phyloP scores from a whole-genome alignment of 2,329 filamentous ascomycete genomes.

The Colletotrichum shisoi region DNA sequence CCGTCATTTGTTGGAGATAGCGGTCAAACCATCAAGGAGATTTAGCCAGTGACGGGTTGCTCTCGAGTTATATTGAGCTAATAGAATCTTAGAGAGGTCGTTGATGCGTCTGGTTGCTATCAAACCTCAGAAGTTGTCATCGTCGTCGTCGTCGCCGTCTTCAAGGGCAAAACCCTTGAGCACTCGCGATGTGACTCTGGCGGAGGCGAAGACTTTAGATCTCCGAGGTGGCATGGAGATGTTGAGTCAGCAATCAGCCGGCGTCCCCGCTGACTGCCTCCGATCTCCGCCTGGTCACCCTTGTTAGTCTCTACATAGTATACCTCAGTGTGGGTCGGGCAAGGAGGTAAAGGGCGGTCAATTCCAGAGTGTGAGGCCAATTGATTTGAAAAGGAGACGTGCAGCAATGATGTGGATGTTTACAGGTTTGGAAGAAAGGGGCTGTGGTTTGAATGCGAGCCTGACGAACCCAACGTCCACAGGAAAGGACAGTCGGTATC shows the following conservation, averaged over 20 bases:
- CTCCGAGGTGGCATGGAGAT: conserved; percentile 20
- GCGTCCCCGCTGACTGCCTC: conserved; percentile 5
- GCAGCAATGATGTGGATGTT: conserved; percentile 31
- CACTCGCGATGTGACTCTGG: conserved; percentile 6
- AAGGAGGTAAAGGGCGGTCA: conserved; percentile 37
- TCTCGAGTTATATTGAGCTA: background rate
- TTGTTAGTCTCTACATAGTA: conserved; percentile 7
- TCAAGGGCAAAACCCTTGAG: background rate
- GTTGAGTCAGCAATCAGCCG: conserved; percentile 19
- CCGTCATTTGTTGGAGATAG: background rate
- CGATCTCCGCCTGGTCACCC: conserved; percentile 21
- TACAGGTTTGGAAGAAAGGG: conserved; percentile 19
- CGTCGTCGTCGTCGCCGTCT: background rate
- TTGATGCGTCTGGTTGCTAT: background rate
- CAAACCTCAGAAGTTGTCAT: background rate
- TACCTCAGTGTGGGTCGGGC: conserved; percentile 14
- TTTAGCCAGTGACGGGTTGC: conserved; percentile 7
- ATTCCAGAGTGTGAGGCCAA: conserved; percentile 20
- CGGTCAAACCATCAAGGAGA: background rate
- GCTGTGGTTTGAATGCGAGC: conserved; percentile 20
- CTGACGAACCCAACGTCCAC: conserved; percentile 25
- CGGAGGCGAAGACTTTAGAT: conserved; percentile 16
- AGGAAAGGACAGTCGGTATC: conserved; percentile 12
- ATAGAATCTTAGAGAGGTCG: background rate
- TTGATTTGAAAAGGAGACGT: conserved; percentile 14